A percentile compares a stretch with the other conserved stretches of the same genome.
These are phyloP conservation scores for Ophiosphaerella herpotricha DNA, from an alignment of 2,329 filamentous ascomycete genomes.

Conservation along the genomic window DNA sequence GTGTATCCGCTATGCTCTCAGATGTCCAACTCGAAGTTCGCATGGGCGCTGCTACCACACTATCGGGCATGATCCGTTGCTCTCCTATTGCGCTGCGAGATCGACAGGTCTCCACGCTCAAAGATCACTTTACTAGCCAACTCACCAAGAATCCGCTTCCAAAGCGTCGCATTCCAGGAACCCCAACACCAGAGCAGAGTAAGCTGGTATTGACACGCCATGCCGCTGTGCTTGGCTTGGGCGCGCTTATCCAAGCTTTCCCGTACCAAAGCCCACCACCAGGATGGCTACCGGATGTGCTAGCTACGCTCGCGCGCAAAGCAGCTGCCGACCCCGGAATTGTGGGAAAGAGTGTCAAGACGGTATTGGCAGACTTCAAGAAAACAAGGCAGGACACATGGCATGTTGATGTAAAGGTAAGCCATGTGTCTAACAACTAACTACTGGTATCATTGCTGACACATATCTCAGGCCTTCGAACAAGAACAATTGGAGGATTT, in stretches of 20 bases:
- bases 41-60: constrained; percentile 85
- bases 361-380: constrained; percentile 94
- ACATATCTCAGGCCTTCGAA: constrained; percentile 69
- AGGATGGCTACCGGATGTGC: constrained; percentile 87
- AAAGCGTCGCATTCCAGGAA: constrained; percentile 64
- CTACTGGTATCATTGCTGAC: constrained; percentile 5
- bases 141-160: constrained; percentile 87
- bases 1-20: constrained; percentile 93
- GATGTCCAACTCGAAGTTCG: constrained; percentile 93
- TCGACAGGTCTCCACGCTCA: constrained; percentile 75
- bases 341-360: constrained; percentile 94
- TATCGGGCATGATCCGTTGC: constrained; percentile 97
- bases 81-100: constrained; percentile 81
- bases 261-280: constrained; percentile 94
- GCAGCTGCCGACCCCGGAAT: constrained; percentile 88
- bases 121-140: constrained; percentile 76
- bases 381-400: constrained; percentile 99
- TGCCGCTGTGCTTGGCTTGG: constrained; percentile 87
- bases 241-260: constrained; percentile 91
- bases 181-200: constrained; percentile 72
- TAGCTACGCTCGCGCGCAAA: constrained; percentile 81
- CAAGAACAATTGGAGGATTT: constrained; percentile 91
- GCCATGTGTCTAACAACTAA: constrained; percentile 26
- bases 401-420: constrained; percentile 96
- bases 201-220: constrained; percentile 82